Percentiles rank a stretch among this genome's conserved stretches.
Conservation (phyloP, 1,139 yeast genomes). For the Pichia sp. region DNA sequence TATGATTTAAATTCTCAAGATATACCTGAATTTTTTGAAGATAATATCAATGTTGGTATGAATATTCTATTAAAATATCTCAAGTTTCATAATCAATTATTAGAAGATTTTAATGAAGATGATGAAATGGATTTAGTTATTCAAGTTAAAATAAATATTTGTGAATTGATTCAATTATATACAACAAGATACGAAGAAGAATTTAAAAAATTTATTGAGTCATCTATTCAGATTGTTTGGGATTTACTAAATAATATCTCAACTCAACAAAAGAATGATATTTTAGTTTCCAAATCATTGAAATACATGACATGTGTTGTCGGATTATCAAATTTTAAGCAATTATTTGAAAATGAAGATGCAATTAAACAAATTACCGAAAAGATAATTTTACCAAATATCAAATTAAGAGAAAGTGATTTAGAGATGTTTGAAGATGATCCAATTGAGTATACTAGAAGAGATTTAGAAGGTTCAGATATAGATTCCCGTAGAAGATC, state of each 20-base stretch:
- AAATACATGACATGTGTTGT: constrained; percentile 80
- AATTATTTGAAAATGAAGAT: constrained; percentile 58
- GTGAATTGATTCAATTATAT: constrained; percentile 80
- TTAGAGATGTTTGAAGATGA: constrained; percentile 95
- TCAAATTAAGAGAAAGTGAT: constrained; percentile 76
- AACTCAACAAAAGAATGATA: constrained; percentile 70
- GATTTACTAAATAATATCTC: constrained; percentile 61
- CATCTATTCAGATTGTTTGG: constrained; percentile 83
- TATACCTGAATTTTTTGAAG: constrained; percentile 96
- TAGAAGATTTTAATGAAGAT: constrained; percentile 56
- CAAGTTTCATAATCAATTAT: constrained; percentile 46
- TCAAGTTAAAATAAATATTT: constrained; percentile 72
- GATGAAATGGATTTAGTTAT: constrained; percentile 69
- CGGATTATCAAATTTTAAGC: constrained; percentile 57
- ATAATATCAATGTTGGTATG: constrained; percentile 74
- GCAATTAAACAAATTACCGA: constrained; percentile 74
- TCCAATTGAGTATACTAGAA: constrained; percentile 84
- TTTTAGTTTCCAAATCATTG: constrained; percentile 74
- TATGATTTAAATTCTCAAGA: constrained; percentile 96
- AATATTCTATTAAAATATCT: constrained; percentile 74
- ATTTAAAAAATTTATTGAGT: constrained; percentile 67
- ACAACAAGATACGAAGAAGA: constrained; percentile 90
- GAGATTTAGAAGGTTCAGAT: constrained; percentile 94
- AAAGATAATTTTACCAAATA: constrained; percentile 82
- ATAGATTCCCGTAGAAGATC: constrained; percentile 88